A percentile compares a stretch with the other conserved stretches of the same genome.
Evolutionary conservation across 108 stramenopile species (phyloP).

Genomic region (Cyclotella sp.): DNA sequence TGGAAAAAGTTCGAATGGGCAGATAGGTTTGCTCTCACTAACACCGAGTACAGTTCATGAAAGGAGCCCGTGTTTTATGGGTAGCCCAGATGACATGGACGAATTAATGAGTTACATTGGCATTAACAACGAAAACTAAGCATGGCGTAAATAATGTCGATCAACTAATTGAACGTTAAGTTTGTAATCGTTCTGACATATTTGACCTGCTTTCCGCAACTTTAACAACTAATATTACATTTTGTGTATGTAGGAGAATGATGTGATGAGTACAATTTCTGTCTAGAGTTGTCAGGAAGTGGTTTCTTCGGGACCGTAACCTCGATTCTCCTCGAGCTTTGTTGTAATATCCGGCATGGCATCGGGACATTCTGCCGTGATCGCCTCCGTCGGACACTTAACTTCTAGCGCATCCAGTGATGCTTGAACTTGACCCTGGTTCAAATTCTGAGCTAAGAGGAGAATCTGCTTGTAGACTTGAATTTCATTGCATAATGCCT

Average conservation of each 20-base stretch:
- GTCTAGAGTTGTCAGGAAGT: background rate
- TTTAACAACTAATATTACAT: background rate
- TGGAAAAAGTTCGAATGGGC: constrained; percentile 72
- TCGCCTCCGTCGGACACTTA: constrained; percentile 45
- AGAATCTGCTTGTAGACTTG: constrained; percentile 50
- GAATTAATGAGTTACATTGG: constrained; percentile 73
- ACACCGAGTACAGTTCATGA: constrained; percentile 78
- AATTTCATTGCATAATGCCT: constrained; percentile 54
- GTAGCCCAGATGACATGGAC: constrained; percentile 81
- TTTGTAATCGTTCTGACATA: background rate
- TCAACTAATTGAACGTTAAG: background rate
- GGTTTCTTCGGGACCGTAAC: constrained; percentile 5
- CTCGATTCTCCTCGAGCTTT: constrained; percentile 26
- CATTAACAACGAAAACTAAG: background rate
- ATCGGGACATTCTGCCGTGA: constrained; percentile 9
- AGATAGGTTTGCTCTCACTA: constrained; percentile 59
- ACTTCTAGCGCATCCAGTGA: constrained; percentile 34
- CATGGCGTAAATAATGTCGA: background rate
- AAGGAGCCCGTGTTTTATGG: constrained; percentile 86
- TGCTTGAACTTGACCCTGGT: constrained; percentile 16
- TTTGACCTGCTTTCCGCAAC: background rate
- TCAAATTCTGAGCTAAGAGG: constrained; percentile 33
- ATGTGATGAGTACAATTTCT: background rate
- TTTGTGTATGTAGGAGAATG: background rate
- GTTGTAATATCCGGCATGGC: constrained; percentile 27